phyloP scores from a whole-genome alignment of 106 monocot species.

The Iris macrosiphon region DNA sequence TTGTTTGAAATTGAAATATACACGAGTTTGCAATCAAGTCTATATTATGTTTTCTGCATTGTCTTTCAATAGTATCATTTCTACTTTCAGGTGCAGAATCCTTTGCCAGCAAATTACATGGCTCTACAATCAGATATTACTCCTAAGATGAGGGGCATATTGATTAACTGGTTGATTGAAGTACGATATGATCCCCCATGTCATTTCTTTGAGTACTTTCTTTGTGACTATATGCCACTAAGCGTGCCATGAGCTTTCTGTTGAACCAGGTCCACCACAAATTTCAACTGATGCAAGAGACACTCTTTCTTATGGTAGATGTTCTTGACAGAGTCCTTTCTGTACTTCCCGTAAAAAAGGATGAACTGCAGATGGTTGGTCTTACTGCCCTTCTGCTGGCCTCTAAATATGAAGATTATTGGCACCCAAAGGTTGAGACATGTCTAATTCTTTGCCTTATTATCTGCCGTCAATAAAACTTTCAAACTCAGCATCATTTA shows the following conservation, averaged over 20 bases:
- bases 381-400: conserved; percentile 40
- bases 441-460: background rate
- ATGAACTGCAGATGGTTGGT: conserved; percentile 41
- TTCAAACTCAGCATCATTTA: background rate
- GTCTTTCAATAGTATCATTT: no score
- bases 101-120: conserved; percentile 27
- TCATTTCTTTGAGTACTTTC: background rate
- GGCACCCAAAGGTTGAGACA: conserved; percentile 49
- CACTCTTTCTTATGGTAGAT: conserved; percentile 55
- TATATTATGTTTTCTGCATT: no score
- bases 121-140: conserved; percentile 26
- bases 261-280: conserved; percentile 36
- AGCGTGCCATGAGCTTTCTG: background rate
- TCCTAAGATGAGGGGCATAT: conserved; percentile 34
- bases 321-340: conserved; percentile 47
- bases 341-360: conserved; percentile 24
- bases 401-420: conserved; percentile 56
- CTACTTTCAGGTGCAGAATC: conserved; percentile 27
- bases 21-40: no score
- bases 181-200: conserved; percentile 12
- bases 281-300: conserved; percentile 55
- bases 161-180: conserved; percentile 55
- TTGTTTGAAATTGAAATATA: no score
- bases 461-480: background rate
- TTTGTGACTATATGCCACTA: background rate